Base-by-base conservation (phyloP, 202 grass and related monocot genomes). In the Cymbopogon flexuosus region DNA sequence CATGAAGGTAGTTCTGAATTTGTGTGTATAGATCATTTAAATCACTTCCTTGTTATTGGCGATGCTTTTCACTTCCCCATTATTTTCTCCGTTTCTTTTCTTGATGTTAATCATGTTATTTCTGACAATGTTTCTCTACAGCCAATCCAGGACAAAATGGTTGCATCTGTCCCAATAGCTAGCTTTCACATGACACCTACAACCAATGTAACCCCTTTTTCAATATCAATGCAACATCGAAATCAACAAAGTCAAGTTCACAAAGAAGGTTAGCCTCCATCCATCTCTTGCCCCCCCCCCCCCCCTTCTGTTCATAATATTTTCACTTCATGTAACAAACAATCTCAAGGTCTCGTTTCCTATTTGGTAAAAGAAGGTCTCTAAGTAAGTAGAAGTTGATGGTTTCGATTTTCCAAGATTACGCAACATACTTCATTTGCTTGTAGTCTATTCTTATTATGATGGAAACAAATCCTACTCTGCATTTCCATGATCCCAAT, bases 111-210 rank as follows among this genome's bases (percentile, higher is more conserved):
- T 65, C 65, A 72, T 81, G 62, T 75, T 65, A 11, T 73, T 77
- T 54, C 64, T 80, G 42, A 77, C 52, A 34, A 62, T 49, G 12
- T 69, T 76, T 79, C 46, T 85, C 36, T 27, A 85, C 78, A 65
- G 72, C 77, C 46, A 85, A 86, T 89, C 80, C 66, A 93, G 87
- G 92, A 89, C 6, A 91, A 93, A 83, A 93, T 90, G 84, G 46
- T 83, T 39, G 70, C 69, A 51, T 89, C 84, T 83, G 41, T 82
- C 15, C 67, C 70, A 9, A 49, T 81, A 63, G 15, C 45, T 86
- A 95, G 89, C 88, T 83, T 84, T 77, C 83, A 89, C 10, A 80
- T 93, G 70, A 61, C 83, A 68, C 49, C 84, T 58, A 76, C 84
- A 60, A 63, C 71, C 62, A 85, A 71, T 58, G 23, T 86, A 78